Conservation (phyloP, 1,284 basidiomycete species). For the Sanghuangporus sanghuang region DNA sequence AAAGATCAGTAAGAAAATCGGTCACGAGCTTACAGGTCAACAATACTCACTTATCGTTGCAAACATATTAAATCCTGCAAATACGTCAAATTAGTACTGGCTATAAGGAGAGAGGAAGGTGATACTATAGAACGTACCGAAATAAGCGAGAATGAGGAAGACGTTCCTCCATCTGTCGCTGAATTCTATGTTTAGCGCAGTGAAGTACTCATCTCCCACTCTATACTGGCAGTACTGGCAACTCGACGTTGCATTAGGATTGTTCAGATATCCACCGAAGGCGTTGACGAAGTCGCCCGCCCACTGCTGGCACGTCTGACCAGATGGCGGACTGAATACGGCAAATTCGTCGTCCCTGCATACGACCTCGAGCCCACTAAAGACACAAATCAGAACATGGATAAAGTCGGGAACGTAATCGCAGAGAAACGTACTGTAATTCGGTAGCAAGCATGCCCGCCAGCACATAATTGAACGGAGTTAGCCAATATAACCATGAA, state of each 20-base stretch:
- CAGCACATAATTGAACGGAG: slow-evolving; percentile 70
- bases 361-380: slow-evolving; percentile 56
- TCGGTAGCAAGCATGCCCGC: slow-evolving; percentile 76
- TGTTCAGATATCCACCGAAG: slow-evolving; percentile 77
- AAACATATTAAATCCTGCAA: slow-evolving; percentile 64
- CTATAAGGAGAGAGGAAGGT: too few species aligned
- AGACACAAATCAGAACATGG: not conserved
- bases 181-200: slow-evolving; percentile 65
- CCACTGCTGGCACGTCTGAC: slow-evolving; percentile 72
- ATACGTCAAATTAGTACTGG: not conserved
- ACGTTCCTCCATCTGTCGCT: slow-evolving; percentile 67
- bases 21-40: not conserved
- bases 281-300: slow-evolving; percentile 58
- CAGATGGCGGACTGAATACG: slow-evolving; percentile 66
- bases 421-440: slow-evolving; percentile 48
- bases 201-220: slow-evolving; percentile 68
- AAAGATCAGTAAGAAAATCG: slow-evolving; percentile 9
- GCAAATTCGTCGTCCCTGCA: slow-evolving; percentile 69
- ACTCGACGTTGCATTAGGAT: slow-evolving; percentile 50
- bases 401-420: slow-evolving; percentile 12
- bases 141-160: slow-evolving; percentile 64
- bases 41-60: slow-evolving; percentile 56
- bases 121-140: slow-evolving; percentile 34
- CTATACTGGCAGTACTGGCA: slow-evolving; percentile 76
- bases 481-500: slow-evolving; percentile 68